phyloP scores from a whole-genome alignment of 2,329 filamentous ascomycete species.

The Pyrenophora graminea region DNA sequence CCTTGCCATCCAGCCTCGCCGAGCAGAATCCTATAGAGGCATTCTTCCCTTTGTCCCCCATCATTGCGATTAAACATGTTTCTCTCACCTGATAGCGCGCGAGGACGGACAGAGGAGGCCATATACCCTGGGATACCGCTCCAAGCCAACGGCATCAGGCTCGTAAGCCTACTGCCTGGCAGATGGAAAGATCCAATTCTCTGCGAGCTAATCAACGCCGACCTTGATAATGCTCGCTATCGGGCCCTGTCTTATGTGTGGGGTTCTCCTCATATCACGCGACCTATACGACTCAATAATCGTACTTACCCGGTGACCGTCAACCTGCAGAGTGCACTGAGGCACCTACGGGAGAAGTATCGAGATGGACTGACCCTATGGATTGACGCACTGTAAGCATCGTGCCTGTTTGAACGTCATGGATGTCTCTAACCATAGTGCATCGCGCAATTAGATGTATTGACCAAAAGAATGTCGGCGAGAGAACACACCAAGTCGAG shows the following conservation, averaged over 20 bases:
- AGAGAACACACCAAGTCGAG: slow-evolving; percentile 22
- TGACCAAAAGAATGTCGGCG: slow-evolving; percentile 17
- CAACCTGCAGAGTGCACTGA: slow-evolving; percentile 20
- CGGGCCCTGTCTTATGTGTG: too few relatives aligned
- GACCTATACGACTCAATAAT: slow-evolving; percentile 7
- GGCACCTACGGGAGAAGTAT: slow-evolving; percentile 12
- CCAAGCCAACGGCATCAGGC: slow-evolving; percentile 2
- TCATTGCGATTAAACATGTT: background rate
- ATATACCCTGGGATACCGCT: background rate
- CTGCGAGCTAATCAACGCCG: slow-evolving; percentile 8
- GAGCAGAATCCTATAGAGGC: too few relatives aligned
- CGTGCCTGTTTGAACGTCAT: background rate
- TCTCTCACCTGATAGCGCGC: slow-evolving; percentile 2
- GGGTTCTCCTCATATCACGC: background rate
- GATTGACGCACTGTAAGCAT: slow-evolving; percentile 22
- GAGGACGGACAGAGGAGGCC: background rate
- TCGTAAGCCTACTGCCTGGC: slow-evolving; percentile 14
- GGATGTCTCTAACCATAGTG: background rate
- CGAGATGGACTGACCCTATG: slow-evolving; percentile 11
- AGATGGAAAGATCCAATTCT: slow-evolving; percentile 15
- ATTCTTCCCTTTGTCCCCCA: too few relatives aligned
- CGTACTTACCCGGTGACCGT: slow-evolving; percentile 9
- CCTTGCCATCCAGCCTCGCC: too few relatives aligned
- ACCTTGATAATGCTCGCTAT: background rate
- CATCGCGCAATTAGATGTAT: slow-evolving; percentile 9